Percentiles rank a stretch among this genome's conserved stretches.
phyloP scores from a whole-genome alignment of 2,329 filamentous ascomycete species.

The Ophioceras dolichostomum region DNA sequence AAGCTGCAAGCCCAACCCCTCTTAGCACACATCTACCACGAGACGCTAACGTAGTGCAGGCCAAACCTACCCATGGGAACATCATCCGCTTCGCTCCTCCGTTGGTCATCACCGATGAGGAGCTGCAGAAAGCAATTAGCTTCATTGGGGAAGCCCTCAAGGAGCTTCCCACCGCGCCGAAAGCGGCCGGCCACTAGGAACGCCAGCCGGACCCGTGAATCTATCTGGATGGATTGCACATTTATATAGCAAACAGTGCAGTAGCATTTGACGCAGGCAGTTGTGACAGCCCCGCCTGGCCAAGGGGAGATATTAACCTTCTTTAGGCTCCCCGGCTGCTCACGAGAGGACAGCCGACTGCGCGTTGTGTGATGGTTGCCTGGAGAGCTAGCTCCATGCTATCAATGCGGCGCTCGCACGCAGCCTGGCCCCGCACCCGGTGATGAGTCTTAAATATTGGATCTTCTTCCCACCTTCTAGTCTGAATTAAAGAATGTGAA shows the following conservation, averaged over 20 bases:
- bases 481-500: too few species aligned
- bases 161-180: constrained; percentile 61
- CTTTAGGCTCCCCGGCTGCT: neutral
- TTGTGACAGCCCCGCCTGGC: too few species aligned
- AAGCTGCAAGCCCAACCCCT: constrained; percentile 28
- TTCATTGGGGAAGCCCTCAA: constrained; percentile 74
- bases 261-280: too few species aligned
- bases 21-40: too few species aligned
- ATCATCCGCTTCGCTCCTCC: constrained; percentile 98
- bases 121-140: constrained; percentile 64
- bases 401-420: too few species aligned
- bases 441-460: too few species aligned
- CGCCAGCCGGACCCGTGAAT: constrained; percentile 1
- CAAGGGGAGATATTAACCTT: neutral
- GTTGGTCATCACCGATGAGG: constrained; percentile 80
- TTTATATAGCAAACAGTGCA: neutral
- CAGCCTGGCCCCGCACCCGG: too few species aligned
- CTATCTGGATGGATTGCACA: neutral
- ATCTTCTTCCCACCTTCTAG: too few species aligned
- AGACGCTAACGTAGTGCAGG: constrained; percentile 48
- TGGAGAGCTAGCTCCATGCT: too few species aligned
- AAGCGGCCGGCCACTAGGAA: constrained; percentile 21
- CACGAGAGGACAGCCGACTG: too few species aligned
- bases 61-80: constrained; percentile 96
- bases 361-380: too few species aligned